phyloP scores from a whole-genome alignment of 768 basidiomycete species.

The Termitomyces sp. region DNA sequence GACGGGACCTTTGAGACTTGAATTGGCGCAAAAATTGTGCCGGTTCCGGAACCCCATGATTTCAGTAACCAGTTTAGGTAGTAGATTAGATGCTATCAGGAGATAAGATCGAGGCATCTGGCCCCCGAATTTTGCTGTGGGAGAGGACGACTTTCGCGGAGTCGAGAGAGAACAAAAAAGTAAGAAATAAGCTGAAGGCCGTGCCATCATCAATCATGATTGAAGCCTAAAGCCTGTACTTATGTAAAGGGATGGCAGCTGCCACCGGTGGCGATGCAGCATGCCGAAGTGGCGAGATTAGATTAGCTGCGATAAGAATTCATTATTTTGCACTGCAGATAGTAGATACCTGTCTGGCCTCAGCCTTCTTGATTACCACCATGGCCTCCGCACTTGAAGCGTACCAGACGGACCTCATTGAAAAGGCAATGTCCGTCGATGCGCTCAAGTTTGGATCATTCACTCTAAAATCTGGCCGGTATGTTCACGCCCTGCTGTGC shows the following conservation, averaged over 20 bases:
- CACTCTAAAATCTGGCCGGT: constrained; percentile 94
- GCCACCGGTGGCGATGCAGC: not conserved
- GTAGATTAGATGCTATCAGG: not conserved
- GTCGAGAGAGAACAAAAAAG: not conserved
- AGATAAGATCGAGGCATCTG: not conserved
- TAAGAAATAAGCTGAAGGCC: not conserved
- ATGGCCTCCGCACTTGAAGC: constrained; percentile 35
- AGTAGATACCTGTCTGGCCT: no score
- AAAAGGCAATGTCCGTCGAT: constrained; percentile 62
- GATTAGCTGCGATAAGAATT: not conserved
- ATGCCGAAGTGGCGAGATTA: not conserved
- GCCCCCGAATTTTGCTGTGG: not conserved
- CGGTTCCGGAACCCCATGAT: not conserved
- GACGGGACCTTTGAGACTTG: not conserved
- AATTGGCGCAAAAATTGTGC: not conserved
- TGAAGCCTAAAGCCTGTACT: not conserved
- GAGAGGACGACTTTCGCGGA: not conserved
- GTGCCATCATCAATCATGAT: not conserved
- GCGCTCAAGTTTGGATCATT: constrained; percentile 91
- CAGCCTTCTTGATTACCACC: constrained; percentile 7
- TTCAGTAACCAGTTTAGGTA: not conserved
- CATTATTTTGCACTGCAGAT: no score
- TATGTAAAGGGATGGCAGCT: no score
- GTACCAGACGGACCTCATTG: constrained; percentile 67
- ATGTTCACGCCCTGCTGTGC: constrained; percentile 25